Conservation (phyloP, 2,329 filamentous ascomycete genomes). For the Westerdykella aurantiaca region DNA sequence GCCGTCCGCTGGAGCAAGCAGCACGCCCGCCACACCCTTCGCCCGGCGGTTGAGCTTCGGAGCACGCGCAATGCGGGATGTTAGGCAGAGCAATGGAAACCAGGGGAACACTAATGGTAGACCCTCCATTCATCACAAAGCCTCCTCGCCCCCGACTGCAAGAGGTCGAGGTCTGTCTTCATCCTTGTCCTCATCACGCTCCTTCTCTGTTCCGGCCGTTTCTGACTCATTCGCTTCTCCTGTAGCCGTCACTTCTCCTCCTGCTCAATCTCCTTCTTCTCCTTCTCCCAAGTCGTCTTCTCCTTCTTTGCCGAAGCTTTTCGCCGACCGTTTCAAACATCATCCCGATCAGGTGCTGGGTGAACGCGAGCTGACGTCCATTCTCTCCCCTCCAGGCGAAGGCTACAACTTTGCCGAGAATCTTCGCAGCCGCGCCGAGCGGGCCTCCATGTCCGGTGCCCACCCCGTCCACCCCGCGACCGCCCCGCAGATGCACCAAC, state of each 20-base stretch:
- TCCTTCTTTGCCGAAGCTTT: constrained; percentile 21
- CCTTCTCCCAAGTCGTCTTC: constrained; percentile 9
- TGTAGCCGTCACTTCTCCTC: constrained; percentile 11
- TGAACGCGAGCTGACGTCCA: constrained; percentile 58
- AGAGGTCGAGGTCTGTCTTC: constrained; percentile 55
- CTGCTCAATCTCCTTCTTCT: constrained; percentile 1
- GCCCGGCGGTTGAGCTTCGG: constrained; percentile 86
- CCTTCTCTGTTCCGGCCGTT: constrained; percentile 20
- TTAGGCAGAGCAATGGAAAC: constrained; percentile 51
- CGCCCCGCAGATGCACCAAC: constrained; percentile 48
- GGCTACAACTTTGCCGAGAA: constrained; percentile 97
- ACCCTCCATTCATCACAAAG: constrained; percentile 46
- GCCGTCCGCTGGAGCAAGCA: constrained; percentile 49
- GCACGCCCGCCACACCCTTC: constrained; percentile 66
- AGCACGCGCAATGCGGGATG: constrained; percentile 67
- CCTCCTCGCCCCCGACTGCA: constrained; percentile 48
- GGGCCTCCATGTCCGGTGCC: constrained; percentile 54
- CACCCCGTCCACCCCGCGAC: constrained; percentile 20
- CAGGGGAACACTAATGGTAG: constrained; percentile 58
- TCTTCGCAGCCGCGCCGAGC: constrained; percentile 85
- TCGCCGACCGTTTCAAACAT: constrained; percentile 26
- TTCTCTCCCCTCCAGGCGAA: constrained; percentile 66
- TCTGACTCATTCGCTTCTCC: constrained; percentile 16
- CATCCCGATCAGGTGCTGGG: constrained; percentile 26
- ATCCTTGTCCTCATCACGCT: constrained; percentile 29